Evolutionary conservation across 805 yeast genomes (phyloP).

Genomic region (Suhomyces sp.): DNA sequence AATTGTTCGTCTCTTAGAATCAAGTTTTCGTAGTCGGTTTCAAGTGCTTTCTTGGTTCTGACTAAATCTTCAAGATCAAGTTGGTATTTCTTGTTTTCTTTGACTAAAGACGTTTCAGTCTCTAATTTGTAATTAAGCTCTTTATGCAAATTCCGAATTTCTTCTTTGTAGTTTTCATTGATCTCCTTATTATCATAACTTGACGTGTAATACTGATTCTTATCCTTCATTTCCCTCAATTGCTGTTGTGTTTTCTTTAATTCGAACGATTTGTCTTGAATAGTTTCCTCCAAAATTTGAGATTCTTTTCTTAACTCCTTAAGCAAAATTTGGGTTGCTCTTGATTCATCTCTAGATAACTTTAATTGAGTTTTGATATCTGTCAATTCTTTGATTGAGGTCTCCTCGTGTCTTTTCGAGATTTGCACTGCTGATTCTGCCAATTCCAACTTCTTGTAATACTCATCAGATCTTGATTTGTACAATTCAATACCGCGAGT

Average conservation of each 20-base stretch:
- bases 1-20: conserved; percentile 42
- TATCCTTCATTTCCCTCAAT: conserved; percentile 54
- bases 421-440: conserved; percentile 73
- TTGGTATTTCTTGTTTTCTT: conserved; percentile 59
- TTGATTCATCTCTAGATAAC: conserved; percentile 52
- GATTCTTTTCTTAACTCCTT: conserved; percentile 52
- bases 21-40: conserved; percentile 33
- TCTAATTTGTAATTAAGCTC: conserved; percentile 56
- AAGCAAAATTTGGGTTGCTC: conserved; percentile 51
- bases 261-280: conserved; percentile 59
- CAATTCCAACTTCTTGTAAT: conserved; percentile 67
- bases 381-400: conserved; percentile 49
- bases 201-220: conserved; percentile 50
- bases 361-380: conserved; percentile 42
- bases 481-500: conserved; percentile 57
- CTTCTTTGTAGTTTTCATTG: conserved; percentile 48
- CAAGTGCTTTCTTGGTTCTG: conserved; percentile 25
- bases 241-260: conserved; percentile 49
- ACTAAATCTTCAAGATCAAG: conserved; percentile 54
- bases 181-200: conserved; percentile 40
- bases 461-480: conserved; percentile 71
- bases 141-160: conserved; percentile 52
- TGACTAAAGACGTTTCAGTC: conserved; percentile 64
- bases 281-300: conserved; percentile 51
- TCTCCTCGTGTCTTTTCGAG: conserved; percentile 60